Base-by-base conservation (phyloP, 2,329 filamentous ascomycete genomes). In the Aureobasidium sp. region DNA sequence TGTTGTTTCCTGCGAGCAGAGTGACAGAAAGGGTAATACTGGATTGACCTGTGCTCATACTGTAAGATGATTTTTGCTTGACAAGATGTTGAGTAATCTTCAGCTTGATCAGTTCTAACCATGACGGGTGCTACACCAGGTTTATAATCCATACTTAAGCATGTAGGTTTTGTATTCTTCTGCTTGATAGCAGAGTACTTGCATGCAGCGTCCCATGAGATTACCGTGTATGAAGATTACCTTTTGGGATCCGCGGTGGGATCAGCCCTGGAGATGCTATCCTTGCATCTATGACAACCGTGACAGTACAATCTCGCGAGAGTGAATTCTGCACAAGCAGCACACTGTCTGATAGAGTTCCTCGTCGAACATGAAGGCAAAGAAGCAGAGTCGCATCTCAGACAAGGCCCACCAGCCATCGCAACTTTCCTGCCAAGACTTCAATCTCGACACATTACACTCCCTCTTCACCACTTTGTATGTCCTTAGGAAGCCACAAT, bases 341-440 rank as follows among this genome's bases (percentile, higher is more conserved):
- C 3, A 14, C 17, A 20, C 11, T 25, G 41, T n/a, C 20, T 25
- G 41, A 22, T 8, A 29, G 25, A 6, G 1, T 9, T n/a, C 1
- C 11, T 17, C 14, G 17, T 49, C 11, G 29, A 5, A 49, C 14
- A 17, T 17, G 14, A 17, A 15, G 36, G 36, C 36, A 7, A 39
- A 39, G 31, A 34, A 9, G 9, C 31, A 34, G 31, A 52, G 14
- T 22, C n/a, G n/a, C 47, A 29, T 48, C n/a, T 12, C 48, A 20
- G 22, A 37, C 12, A 11, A 37, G 11, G 5, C 12, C 42, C 11
- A 34, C 31, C 31, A 12, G 31, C 31, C 9, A 22, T 17, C 20
- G 49, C 49, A 41, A 41, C 20, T 55, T 55, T n/a, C 51, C 34
- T 22, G 51, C 51, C 36, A 55, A 41, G 51, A 55, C 34, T 20